Conservation (phyloP, 2,329 filamentous ascomycete genomes). For the Hypoxylon sp. region DNA sequence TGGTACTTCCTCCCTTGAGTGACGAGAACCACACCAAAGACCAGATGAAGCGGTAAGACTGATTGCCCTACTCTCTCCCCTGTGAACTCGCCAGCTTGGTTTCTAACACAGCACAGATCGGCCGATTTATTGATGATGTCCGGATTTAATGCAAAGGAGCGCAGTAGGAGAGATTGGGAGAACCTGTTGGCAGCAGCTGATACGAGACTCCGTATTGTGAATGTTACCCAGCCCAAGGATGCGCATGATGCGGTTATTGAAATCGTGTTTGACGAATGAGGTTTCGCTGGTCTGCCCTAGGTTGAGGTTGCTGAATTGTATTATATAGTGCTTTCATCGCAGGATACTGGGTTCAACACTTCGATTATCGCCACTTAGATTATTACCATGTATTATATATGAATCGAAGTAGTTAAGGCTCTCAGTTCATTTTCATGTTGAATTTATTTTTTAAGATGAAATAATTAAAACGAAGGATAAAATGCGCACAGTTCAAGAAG, state of each 20-base stretch:
- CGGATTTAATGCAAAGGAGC: conserved; percentile 34
- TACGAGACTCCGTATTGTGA: conserved; percentile 26
- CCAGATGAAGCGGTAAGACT: conserved; percentile 21
- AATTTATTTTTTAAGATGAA: too few species aligned
- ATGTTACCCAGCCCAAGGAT: conserved; percentile 21
- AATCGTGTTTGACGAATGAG: conserved; percentile 31
- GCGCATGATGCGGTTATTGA: conserved; percentile 32
- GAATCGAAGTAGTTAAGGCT: too few species aligned
- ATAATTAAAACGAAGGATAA: too few species aligned
- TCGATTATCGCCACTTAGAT: too few species aligned
- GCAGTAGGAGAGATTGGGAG: conserved; percentile 27
- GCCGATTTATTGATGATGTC: conserved; percentile 33
- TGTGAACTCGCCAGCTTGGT: too few species aligned
- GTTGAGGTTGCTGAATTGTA: not conserved
- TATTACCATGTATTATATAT: too few species aligned
- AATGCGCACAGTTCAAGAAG: too few species aligned
- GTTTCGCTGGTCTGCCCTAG: too few species aligned
- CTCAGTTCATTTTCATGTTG: too few species aligned
- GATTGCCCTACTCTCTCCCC: not conserved
- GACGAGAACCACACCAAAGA: conserved; percentile 20
- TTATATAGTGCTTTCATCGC: too few species aligned
- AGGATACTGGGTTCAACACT: too few species aligned
- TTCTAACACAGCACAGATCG: too few species aligned
- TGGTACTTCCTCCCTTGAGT: conserved; percentile 38
- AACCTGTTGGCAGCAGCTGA: conserved; percentile 26